A percentile compares a stretch with the other conserved stretches of the same genome.
These are phyloP conservation scores for Tephrocybe sp. DNA, from an alignment of 768 basidiomycete genomes.

Conservation along the genomic window DNA sequence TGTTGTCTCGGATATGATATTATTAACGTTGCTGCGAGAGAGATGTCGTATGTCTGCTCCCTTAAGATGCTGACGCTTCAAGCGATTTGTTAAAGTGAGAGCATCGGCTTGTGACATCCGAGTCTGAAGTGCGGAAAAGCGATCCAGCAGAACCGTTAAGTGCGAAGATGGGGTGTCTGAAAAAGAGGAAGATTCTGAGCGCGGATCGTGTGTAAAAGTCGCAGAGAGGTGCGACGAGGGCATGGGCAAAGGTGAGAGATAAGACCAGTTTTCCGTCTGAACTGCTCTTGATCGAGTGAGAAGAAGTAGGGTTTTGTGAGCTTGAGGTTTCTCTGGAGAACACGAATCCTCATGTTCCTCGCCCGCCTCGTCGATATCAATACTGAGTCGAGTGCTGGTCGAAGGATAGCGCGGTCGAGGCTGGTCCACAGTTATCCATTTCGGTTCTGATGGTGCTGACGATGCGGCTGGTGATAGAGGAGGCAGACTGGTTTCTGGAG, in stretches of 20 bases:
- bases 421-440: conserved; percentile 24
- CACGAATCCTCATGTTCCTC: conserved; percentile 26
- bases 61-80: conserved; percentile 86
- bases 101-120: conserved; percentile 77
- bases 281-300: conserved; percentile 62
- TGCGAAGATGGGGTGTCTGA: conserved; percentile 52
- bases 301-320: conserved; percentile 45
- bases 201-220: conserved; percentile 51
- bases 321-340: conserved; percentile 32
- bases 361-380: conserved; percentile 41
- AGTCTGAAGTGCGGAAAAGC: conserved; percentile 52
- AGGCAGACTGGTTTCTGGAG: conserved; percentile 43
- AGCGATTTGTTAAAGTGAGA: conserved; percentile 79
- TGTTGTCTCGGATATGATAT: conserved; percentile 67
- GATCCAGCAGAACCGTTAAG: conserved; percentile 58
- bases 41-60: conserved; percentile 86
- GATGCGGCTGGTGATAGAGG: conserved; percentile 40
- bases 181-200: conserved; percentile 75
- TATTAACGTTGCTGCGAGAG: conserved; percentile 75
- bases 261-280: conserved; percentile 57
- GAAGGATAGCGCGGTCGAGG: conserved; percentile 25
- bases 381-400: conserved; percentile 29
- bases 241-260: conserved; percentile 28
- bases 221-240: conserved; percentile 34
- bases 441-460: conserved; percentile 29